These are phyloP conservation scores for Erigeron canadensis DNA, from an alignment of 129 eudicot genomes.

Conservation along the genomic window DNA sequence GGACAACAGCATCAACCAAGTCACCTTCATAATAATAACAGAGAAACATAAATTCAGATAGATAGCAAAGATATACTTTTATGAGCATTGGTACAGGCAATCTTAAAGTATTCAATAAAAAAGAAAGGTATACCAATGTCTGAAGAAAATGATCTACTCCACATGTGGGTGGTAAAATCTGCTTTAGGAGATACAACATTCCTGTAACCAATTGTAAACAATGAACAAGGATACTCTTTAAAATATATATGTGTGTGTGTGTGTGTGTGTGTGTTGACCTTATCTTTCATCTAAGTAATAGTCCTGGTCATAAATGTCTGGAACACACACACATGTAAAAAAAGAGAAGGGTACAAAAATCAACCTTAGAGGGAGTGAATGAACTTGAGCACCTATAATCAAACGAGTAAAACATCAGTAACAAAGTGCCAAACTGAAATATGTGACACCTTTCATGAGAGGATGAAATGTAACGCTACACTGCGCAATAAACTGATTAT, in stretches of 20 bases:
- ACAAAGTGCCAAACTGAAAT: background rate
- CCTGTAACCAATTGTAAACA: conserved; percentile 15
- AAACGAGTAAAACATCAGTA: background rate
- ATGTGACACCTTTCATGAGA: background rate
- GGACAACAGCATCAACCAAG: conserved; percentile 48
- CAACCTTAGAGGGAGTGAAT: background rate
- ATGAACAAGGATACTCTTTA: background rate
- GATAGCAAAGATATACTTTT: background rate
- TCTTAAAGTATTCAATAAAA: too few species aligned
- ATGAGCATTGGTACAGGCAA: background rate
- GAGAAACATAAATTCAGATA: background rate
- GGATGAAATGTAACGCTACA: too few species aligned
- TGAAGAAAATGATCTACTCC: conserved; percentile 39
- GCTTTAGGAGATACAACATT: conserved; percentile 19
- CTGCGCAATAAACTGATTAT: background rate
- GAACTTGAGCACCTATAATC: background rate
- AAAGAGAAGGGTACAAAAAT: background rate
- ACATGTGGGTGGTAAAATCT: conserved; percentile 9
- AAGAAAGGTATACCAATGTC: conserved; percentile 28
- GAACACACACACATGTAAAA: background rate
- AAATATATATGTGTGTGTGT: too few species aligned
- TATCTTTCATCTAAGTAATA: background rate
- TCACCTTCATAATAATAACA: conserved; percentile 31
- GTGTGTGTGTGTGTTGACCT: too few species aligned
- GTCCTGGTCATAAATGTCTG: background rate